Evolutionary conservation across 192 early-diverging fungal species (phyloP).

Genomic region (Gryganskiella cystojenkinii): DNA sequence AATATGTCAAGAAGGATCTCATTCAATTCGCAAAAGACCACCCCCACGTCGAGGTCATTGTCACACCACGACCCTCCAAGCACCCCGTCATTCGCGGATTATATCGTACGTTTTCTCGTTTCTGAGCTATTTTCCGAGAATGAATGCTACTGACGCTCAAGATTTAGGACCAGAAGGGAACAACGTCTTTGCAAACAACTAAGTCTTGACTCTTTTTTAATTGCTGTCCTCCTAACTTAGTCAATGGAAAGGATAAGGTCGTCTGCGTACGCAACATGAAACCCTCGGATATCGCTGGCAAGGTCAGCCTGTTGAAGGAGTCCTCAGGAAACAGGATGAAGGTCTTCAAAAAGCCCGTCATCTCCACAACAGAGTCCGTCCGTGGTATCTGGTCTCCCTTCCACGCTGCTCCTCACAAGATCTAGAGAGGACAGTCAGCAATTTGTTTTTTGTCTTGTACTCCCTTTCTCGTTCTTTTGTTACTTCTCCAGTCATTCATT

Average conservation of each 20-base stretch:
- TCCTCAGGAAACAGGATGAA: constrained; percentile 72
- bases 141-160: too few relatives aligned
- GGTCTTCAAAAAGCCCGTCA: constrained; percentile 74
- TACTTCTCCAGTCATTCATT: background rate
- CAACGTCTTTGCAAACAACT: too few relatives aligned
- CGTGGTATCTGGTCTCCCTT: constrained; percentile 89
- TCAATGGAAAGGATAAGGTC: constrained; percentile 69
- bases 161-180: too few relatives aligned
- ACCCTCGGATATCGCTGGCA: constrained; percentile 67
- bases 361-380: constrained; percentile 82
- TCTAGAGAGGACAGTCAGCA: constrained; percentile 42
- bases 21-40: constrained; percentile 71
- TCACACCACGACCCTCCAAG: constrained; percentile 75
- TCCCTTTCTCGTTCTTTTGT: background rate
- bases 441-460: background rate
- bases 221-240: constrained; percentile 22
- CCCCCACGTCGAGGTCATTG: constrained; percentile 83
- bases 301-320: constrained; percentile 70
- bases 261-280: constrained; percentile 75
- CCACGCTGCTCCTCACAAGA: constrained; percentile 73
- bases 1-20: constrained; percentile 75
- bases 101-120: constrained; percentile 63
- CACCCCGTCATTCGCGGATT: constrained; percentile 79
- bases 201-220: background rate
- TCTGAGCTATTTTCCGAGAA: background rate